phyloP scores from a whole-genome alignment of 495 filamentous ascomycete species.

The Neurospora sp. region DNA sequence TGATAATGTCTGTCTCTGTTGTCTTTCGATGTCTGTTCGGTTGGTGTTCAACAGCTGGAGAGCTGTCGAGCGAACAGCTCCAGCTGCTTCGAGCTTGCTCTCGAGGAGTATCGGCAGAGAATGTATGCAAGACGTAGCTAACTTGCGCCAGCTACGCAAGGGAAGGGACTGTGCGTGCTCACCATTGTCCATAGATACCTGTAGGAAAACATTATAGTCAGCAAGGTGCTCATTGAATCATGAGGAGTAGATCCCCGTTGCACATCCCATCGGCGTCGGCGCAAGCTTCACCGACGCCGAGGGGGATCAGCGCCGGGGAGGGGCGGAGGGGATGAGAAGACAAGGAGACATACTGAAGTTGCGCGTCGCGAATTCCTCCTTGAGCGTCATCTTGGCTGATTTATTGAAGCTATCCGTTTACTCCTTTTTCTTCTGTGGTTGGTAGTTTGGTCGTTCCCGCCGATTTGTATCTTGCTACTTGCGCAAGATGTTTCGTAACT shows the following conservation, averaged over 20 bases:
- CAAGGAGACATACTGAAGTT: conserved; percentile 81
- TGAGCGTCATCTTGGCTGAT: conserved; percentile 38
- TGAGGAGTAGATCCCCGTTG: not conserved
- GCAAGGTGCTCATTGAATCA: not conserved
- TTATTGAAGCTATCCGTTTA: not conserved
- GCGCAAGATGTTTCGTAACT: not conserved
- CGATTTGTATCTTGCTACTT: not conserved
- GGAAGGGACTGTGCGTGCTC: conserved; percentile 29
- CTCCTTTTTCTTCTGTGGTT: not conserved
- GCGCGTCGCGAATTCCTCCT: conserved; percentile 77
- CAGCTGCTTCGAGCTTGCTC: not conserved
- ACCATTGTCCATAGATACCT: conserved; percentile 99
- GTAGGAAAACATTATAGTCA: conserved; percentile 22
- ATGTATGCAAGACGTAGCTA: not conserved
- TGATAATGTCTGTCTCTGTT: not conserved
- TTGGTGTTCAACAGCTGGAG: not conserved
- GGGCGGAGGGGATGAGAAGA: not conserved
- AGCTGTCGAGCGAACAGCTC: not conserved
- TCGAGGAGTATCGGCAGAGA: not conserved
- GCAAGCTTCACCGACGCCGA: not conserved
- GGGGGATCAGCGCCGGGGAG: not conserved
- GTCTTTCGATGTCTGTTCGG: not conserved
- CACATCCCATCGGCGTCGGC: not conserved
- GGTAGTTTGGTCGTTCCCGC: not conserved
- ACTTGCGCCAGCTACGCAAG: not conserved